These are phyloP conservation scores for Tausonia pullulans DNA, from an alignment of 1,284 basidiomycete genomes.

Conservation along the genomic window DNA sequence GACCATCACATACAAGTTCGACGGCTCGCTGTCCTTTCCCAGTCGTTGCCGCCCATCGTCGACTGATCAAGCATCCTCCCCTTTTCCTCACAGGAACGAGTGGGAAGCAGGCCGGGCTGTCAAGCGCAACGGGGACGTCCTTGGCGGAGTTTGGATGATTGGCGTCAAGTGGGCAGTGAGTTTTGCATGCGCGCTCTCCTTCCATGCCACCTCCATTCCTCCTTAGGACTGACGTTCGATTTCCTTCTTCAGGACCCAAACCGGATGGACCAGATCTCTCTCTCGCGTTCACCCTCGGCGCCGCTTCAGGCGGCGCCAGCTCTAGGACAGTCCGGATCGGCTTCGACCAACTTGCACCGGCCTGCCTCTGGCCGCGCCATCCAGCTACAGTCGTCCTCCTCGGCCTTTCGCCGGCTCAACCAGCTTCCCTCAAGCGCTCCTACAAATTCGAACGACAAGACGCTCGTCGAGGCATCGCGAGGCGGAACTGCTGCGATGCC, in stretches of 20 bases:
- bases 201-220: background rate
- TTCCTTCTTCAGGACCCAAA: too few relatives aligned
- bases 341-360: too few relatives aligned
- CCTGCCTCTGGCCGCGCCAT: background rate
- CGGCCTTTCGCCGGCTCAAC: conserved; percentile 1
- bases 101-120: conserved; percentile 61
- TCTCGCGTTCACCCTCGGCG: too few relatives aligned
- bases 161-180: conserved; percentile 67
- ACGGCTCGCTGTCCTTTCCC: background rate
- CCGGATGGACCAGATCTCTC: too few relatives aligned
- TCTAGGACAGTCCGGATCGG: too few relatives aligned
- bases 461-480: background rate
- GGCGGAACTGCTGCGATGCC: background rate
- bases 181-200: conserved; percentile 18
- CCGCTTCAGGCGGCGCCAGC: too few relatives aligned
- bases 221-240: too few relatives aligned
- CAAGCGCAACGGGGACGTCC: conserved; percentile 61
- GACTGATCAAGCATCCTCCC: background rate
- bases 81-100: conserved; percentile 22
- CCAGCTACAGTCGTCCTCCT: conserved; percentile 4
- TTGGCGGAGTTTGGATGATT: conserved; percentile 64
- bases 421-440: background rate
- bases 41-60: background rate
- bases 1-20: conserved; percentile 20
- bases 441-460: background rate